Conservation (phyloP, 345 rosid species). For the Lenwebbia sp. region DNA sequence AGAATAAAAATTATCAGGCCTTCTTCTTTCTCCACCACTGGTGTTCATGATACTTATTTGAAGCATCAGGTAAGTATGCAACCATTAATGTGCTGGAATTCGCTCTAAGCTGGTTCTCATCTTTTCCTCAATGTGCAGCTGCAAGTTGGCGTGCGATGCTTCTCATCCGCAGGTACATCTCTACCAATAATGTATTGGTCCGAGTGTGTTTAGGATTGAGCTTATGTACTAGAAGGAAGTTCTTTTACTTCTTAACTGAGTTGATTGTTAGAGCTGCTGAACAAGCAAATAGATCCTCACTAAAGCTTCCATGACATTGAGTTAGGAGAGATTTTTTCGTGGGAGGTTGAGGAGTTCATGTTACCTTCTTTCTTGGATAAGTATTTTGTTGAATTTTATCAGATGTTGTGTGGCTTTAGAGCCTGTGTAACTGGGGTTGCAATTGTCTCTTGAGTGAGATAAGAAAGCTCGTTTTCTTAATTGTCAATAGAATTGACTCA, state of each 20-base stretch:
- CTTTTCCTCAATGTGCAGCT: slow-evolving; percentile 32
- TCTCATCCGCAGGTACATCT: slow-evolving; percentile 73
- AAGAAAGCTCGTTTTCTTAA: not conserved
- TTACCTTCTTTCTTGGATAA: not conserved
- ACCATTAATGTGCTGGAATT: not conserved
- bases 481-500: not conserved
- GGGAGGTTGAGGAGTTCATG: not conserved
- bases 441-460: not conserved
- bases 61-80: slow-evolving; percentile 39
- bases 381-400: not conserved
- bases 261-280: not conserved
- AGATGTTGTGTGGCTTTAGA: not conserved
- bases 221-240: not conserved
- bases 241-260: not conserved
- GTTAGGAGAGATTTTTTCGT: not conserved
- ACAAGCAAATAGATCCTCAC: not conserved
- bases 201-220: not conserved
- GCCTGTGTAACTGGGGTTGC: not conserved
- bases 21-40: slow-evolving; percentile 17
- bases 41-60: slow-evolving; percentile 23
- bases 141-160: slow-evolving; percentile 46
- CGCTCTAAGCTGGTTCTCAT: slow-evolving; percentile 4
- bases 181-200: not conserved
- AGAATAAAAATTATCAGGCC: slow-evolving; percentile 26
- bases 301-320: not conserved